Evolutionary conservation across 1,284 basidiomycete species (phyloP), one percentile per base, ranked within the genome.

Genomic region (Boletus mariae): DNA sequence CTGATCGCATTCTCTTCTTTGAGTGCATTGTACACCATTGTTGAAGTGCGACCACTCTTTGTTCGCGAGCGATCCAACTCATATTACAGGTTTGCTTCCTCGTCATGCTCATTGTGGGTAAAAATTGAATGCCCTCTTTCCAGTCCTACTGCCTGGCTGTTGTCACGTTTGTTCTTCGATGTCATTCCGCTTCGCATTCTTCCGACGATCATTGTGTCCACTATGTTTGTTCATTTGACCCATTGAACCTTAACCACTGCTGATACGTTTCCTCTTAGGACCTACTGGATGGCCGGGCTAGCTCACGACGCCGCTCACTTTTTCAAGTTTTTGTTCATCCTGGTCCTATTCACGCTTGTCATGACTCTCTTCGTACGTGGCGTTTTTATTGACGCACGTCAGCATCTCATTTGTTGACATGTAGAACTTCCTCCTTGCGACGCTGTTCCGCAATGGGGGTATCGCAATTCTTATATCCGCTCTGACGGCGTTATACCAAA

Each of bases 231-330:
- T 26, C 2, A 29, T 47, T 64, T 79, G 63, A 42, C 29, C 31
- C 50, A 29, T 37, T n/a, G 25, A 44, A 35, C 26, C 34, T 42
- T 2, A 12, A 34, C 34, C 28, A 50, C 34, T 13, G 12, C 69
- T 66, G 34, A 68, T 51, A 34, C 26, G 3, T 32, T 34, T 32
- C 46, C 2, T 43, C 20, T 35, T 54, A 90, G 87, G 51, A 87
- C 86, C 13, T 92, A 95, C 65, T 96, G 91, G 87, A 92, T 96
- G 93, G 91, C 92, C 12, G 92, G 94, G 9, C 80, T 96, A 1
- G 79, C 88, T 1, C 75, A 75, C 12, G 74, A 83, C 35, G 82
- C 87, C 1, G 77, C 82, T 0, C 74, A 82, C 60, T 92, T 86
- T 74, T 92, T 92, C 81, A 92, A 92, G 67, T 92, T 87, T 71